Conservation (phyloP, 2,329 filamentous ascomycete species). For the Thielaviopsis punctulata region DNA sequence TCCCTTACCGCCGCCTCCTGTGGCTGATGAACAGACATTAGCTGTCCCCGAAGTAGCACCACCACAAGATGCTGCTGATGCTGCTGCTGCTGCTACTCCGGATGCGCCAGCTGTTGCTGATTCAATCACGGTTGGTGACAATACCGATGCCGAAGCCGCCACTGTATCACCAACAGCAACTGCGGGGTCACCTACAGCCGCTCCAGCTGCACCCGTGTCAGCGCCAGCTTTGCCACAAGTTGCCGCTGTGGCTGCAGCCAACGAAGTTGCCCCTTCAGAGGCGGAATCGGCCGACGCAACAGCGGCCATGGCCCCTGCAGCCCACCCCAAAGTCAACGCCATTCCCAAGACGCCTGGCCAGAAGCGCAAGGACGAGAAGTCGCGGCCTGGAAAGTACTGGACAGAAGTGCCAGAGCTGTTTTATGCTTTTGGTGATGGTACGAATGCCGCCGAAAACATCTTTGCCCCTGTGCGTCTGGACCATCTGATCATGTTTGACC, state of each 20-base stretch:
- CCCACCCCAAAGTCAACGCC: slow-evolving; percentile 52
- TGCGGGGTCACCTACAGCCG: slow-evolving; percentile 55
- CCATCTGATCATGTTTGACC: slow-evolving; percentile 85
- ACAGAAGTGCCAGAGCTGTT: slow-evolving; percentile 22
- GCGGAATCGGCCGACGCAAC: slow-evolving; percentile 47
- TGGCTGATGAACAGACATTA: neutral
- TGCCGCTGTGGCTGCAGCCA: slow-evolving; percentile 32
- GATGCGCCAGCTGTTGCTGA: slow-evolving; percentile 24
- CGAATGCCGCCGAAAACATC: slow-evolving; percentile 53
- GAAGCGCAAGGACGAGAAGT: slow-evolving; percentile 24
- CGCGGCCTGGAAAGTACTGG: slow-evolving; percentile 49
- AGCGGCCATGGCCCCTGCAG: slow-evolving; percentile 46
- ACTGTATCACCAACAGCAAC: slow-evolving; percentile 42
- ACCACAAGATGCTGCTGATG: slow-evolving; percentile 27
- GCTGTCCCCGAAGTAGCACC: neutral
- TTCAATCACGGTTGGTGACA: neutral
- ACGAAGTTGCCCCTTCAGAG: slow-evolving; percentile 51
- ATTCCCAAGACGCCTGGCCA: slow-evolving; percentile 57
- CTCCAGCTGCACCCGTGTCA: slow-evolving; percentile 20
- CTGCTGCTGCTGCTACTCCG: slow-evolving; percentile 26
- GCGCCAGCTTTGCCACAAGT: slow-evolving; percentile 16
- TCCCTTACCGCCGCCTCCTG: neutral
- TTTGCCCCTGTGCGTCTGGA: slow-evolving; percentile 81
- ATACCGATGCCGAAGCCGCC: slow-evolving; percentile 17
- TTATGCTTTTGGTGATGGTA: neutral